A percentile compares a stretch with the other conserved stretches of the same genome.
phyloP scores from a whole-genome alignment of 2,329 filamentous ascomycete species.

The Xylaria sp. region DNA sequence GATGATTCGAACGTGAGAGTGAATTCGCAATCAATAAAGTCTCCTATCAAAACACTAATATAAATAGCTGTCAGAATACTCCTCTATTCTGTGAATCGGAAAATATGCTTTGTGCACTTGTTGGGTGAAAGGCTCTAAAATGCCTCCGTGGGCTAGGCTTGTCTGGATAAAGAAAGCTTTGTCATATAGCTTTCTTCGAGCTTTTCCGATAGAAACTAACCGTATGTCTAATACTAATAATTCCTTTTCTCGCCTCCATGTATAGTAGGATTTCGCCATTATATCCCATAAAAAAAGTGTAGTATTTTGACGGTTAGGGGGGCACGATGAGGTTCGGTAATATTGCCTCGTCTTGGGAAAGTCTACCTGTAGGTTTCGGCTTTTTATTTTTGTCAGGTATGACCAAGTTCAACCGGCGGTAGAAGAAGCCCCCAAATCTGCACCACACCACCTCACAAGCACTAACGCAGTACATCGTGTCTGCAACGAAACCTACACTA shows the following conservation, averaged over 20 bases:
- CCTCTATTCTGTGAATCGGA: background rate
- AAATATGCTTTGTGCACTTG: background rate
- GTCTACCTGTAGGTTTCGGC: background rate
- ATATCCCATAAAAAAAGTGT: background rate
- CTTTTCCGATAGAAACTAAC: background rate
- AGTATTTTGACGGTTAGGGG: background rate
- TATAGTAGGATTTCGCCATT: background rate
- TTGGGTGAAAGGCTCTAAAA: background rate
- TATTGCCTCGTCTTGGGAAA: background rate
- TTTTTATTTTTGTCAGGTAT: background rate
- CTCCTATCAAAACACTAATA: background rate
- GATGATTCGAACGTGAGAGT: background rate
- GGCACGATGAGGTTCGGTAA: background rate
- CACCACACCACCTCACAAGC: background rate
- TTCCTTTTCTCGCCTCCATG: background rate
- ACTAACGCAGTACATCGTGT: background rate
- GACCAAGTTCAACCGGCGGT: background rate
- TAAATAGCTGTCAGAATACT: background rate
- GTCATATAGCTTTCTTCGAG: background rate
- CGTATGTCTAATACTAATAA: background rate
- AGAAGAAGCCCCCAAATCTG: constrained; percentile 9
- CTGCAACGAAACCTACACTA: constrained; percentile 1
- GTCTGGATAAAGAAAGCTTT: background rate
- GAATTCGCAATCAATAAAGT: background rate
- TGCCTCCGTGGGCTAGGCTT: background rate